These are phyloP conservation scores for Cercospora janseana DNA, from an alignment of 2,329 filamentous ascomycete genomes.

Conservation along the genomic window DNA sequence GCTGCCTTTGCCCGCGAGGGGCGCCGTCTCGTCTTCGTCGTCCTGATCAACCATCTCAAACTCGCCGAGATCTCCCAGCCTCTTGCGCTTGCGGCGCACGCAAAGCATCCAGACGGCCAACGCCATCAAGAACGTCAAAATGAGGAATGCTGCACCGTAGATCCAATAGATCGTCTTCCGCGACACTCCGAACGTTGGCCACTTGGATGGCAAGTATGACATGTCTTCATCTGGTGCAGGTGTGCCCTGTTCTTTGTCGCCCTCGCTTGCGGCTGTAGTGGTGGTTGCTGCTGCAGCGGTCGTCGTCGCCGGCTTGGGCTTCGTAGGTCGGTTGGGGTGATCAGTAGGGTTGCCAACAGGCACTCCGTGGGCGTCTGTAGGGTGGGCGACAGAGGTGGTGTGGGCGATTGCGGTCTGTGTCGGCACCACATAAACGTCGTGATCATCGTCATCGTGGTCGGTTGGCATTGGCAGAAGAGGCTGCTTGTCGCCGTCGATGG, in stretches of 20 bases:
- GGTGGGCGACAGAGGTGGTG: constrained; percentile 56
- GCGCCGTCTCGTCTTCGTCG: constrained; percentile 59
- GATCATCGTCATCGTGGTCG: constrained; percentile 79
- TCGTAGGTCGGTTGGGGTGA: constrained; percentile 54
- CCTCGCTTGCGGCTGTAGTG: constrained; percentile 34
- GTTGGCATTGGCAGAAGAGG: constrained; percentile 75
- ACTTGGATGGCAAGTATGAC: constrained; percentile 75
- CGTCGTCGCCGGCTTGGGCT: constrained; percentile 43
- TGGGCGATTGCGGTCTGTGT: constrained; percentile 57
- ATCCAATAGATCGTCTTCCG: constrained; percentile 92
- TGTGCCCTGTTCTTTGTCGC: constrained; percentile 31
- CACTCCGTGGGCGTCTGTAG: constrained; percentile 46
- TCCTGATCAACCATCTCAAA: constrained; percentile 90
- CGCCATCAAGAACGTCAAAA: constrained; percentile 76
- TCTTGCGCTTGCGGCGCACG: constrained; percentile 67
- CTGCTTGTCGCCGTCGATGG: constrained; percentile 71
- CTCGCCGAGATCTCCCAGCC: constrained; percentile 74
- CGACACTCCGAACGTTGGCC: constrained; percentile 86
- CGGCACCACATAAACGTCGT: constrained; percentile 61
- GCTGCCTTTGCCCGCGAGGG: constrained; percentile 17
- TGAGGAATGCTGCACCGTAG: constrained; percentile 80
- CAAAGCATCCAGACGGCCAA: constrained; percentile 75
- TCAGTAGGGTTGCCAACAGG: constrained; percentile 47
- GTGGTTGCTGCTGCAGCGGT: constrained; percentile 39
- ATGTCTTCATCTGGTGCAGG: constrained; percentile 40